phyloP scores from a whole-genome alignment of 140 eudicot species.

The Bidens hawaiensis region DNA sequence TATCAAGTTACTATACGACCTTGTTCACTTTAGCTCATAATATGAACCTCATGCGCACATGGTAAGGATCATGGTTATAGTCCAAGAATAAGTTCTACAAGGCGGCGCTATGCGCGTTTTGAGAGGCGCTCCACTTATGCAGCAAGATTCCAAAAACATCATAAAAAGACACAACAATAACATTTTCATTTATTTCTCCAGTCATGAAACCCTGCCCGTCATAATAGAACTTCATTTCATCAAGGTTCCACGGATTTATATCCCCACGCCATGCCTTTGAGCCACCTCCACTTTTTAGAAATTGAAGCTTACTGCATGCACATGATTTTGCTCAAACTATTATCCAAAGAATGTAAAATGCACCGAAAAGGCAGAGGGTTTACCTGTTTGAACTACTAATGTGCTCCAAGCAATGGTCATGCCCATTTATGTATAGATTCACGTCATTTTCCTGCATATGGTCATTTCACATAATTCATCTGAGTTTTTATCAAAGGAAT shows the following conservation, averaged over 20 bases:
- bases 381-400: slow-evolving; percentile 47
- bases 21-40: no score
- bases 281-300: slow-evolving; percentile 73
- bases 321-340: no score
- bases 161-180: no score
- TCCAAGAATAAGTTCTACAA: not conserved
- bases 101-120: not conserved
- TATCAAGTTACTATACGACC: no score
- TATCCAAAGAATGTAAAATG: not conserved
- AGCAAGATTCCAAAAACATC: slow-evolving; percentile 45
- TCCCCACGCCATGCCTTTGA: slow-evolving; percentile 82
- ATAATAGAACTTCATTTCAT: no score
- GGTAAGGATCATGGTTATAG: no score
- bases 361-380: not conserved
- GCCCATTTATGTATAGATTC: slow-evolving; percentile 61
- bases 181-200: no score
- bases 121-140: slow-evolving; percentile 49
- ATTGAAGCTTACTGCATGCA: slow-evolving; percentile 54
- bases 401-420: no score
- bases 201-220: no score
- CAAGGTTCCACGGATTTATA: no score
- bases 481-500: no score
- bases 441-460: slow-evolving; percentile 38
- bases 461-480: not conserved
- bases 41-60: no score